These are phyloP conservation scores for Hibiscus mutabilis DNA, from an alignment of 345 rosid genomes.

Conservation along the genomic window DNA sequence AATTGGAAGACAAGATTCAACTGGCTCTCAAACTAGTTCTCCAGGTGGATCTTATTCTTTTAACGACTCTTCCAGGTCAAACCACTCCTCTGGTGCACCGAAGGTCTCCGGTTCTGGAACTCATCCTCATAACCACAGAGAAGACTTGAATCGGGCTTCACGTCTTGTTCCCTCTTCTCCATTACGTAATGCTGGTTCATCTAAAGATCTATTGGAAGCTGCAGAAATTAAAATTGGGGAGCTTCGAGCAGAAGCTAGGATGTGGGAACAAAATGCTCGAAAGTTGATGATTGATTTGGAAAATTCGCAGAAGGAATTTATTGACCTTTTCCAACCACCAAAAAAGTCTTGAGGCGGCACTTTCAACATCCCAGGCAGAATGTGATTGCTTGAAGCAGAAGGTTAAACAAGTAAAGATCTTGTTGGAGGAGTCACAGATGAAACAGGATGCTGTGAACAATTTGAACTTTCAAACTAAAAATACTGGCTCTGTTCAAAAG, in stretches of 20 bases:
- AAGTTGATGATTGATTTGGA: constrained; percentile 46
- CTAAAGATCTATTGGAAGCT: constrained; percentile 44
- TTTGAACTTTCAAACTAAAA: constrained; percentile 26
- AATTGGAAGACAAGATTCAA: constrained; percentile 46
- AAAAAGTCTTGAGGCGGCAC: constrained; percentile 38
- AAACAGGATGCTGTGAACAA: constrained; percentile 25
- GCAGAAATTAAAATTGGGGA: constrained; percentile 45
- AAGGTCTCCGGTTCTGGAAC: constrained; percentile 22
- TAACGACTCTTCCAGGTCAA: constrained; percentile 33
- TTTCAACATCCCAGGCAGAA: constrained; percentile 42
- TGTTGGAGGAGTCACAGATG: constrained; percentile 32
- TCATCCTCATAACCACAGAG: constrained; percentile 31
- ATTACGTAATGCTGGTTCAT: constrained; percentile 39
- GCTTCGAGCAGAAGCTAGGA: constrained; percentile 50
- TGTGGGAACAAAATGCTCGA: constrained; percentile 62
- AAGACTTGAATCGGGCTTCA: constrained; percentile 28
- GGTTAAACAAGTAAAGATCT: constrained; percentile 32
- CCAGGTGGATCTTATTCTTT: constrained; percentile 27
- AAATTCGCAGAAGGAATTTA: constrained; percentile 29
- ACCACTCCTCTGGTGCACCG: constrained; percentile 29
- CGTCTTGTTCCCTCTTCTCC: constrained; percentile 37
- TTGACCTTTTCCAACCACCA: constrained; percentile 30
- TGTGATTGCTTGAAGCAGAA: constrained; percentile 43
- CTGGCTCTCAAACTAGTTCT: constrained; percentile 29
- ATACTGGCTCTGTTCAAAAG: constrained; percentile 24